Percentiles rank a stretch among this genome's conserved stretches.
phyloP scores from a whole-genome alignment of 257 asterid genomes.

The Solanum paucissectum region DNA sequence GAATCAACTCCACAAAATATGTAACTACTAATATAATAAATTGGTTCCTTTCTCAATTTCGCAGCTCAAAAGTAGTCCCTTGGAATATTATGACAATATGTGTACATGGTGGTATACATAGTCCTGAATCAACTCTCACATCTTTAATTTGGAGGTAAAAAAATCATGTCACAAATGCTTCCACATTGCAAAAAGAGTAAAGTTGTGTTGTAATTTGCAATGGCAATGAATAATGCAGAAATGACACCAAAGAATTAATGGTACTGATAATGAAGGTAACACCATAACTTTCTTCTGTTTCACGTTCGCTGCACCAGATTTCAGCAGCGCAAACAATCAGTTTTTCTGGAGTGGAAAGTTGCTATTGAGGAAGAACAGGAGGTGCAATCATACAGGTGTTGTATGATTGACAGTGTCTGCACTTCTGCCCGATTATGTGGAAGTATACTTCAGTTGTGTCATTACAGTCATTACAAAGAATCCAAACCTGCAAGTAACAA shows the following conservation, averaged over 20 bases:
- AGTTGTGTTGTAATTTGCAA: background rate
- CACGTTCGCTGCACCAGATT: background rate
- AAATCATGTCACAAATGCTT: background rate
- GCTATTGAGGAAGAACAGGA: constrained; percentile 73
- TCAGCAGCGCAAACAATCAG: background rate
- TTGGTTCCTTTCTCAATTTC: background rate
- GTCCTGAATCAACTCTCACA: background rate
- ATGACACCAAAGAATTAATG: background rate
- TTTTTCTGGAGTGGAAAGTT: background rate
- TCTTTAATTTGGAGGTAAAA: background rate
- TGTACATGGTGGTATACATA: background rate
- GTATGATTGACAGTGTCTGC: constrained; percentile 83
- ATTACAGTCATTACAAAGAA: constrained; percentile 88
- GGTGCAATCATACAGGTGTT: constrained; percentile 78
- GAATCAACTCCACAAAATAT: background rate
- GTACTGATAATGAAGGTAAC: background rate
- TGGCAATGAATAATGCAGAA: background rate
- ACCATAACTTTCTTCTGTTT: background rate
- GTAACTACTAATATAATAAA: background rate
- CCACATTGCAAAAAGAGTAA: background rate
- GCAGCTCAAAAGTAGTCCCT: background rate
- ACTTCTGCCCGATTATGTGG: constrained; percentile 86
- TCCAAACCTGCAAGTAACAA: constrained; percentile 59
- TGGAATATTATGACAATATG: background rate
- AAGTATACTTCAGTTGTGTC: constrained; percentile 84